A percentile compares a stretch with the other conserved stretches of the same genome.
These are phyloP conservation scores for Hymenoscyphus fraxineus DNA, from an alignment of 2,329 filamentous ascomycete species.

Conservation along the genomic window DNA sequence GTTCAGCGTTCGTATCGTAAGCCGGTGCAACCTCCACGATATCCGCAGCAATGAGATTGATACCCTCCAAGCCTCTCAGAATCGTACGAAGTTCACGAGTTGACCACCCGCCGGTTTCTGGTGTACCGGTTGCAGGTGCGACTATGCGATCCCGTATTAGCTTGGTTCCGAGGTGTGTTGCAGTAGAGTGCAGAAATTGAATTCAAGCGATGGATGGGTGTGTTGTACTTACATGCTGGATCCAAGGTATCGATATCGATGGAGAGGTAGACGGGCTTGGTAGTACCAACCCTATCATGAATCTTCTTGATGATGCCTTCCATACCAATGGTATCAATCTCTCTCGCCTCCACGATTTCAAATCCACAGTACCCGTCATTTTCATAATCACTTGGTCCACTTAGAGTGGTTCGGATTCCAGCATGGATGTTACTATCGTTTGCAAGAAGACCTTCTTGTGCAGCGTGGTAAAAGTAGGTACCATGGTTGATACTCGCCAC, in stretches of 20 bases:
- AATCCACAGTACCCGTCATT: constrained; percentile 85
- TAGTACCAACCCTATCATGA: constrained; percentile 67
- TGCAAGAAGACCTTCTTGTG: constrained; percentile 70
- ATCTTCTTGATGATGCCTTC: constrained; percentile 78
- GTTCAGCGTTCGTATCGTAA: constrained; percentile 69
- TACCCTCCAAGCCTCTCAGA: constrained; percentile 61
- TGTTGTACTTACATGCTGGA: constrained; percentile 59
- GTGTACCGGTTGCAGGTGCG: constrained; percentile 70
- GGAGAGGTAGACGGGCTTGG: constrained; percentile 73
- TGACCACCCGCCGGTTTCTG: constrained; percentile 73
- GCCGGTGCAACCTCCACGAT: constrained; percentile 72
- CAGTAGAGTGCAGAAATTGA: constrained; percentile 14
- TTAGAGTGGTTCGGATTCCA: constrained; percentile 78
- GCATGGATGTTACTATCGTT: constrained; percentile 88
- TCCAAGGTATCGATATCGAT: constrained; percentile 89
- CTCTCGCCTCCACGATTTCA: constrained; percentile 72
- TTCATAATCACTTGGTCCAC: constrained; percentile 75
- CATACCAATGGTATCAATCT: constrained; percentile 65
- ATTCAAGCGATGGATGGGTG: constrained; percentile 10
- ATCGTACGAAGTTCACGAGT: constrained; percentile 71
- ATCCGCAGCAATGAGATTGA: constrained; percentile 68
- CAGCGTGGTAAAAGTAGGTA: constrained; percentile 83
- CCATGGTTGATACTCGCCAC: constrained; percentile 80
- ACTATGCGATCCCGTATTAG: constrained; percentile 38
- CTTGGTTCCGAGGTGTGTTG: not conserved